These are phyloP conservation scores for Anisodus tanguticus DNA, from an alignment of 257 asterid genomes.

Conservation along the genomic window DNA sequence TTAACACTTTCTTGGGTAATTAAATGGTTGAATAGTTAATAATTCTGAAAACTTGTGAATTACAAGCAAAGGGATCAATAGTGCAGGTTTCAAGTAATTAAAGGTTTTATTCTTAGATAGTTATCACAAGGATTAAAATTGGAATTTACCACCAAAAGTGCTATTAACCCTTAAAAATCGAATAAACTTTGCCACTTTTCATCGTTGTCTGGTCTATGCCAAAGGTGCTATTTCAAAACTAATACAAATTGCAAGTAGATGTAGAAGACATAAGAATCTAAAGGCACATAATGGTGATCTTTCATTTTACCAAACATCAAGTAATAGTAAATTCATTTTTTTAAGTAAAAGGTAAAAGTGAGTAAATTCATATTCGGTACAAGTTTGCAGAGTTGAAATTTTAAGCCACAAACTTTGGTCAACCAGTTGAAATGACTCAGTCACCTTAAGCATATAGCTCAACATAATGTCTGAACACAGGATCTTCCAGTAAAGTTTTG, in stretches of 20 bases:
- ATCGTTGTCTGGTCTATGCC: background rate
- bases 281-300: background rate
- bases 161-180: background rate
- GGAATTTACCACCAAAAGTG: no score
- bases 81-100: no score
- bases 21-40: no score
- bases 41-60: no score
- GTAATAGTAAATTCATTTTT: background rate
- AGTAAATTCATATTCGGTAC: background rate
- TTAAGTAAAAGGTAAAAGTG: background rate
- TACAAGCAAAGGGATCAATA: no score
- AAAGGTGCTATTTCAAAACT: background rate
- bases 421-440: background rate
- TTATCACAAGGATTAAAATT: no score
- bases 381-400: background rate
- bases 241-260: background rate
- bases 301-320: background rate
- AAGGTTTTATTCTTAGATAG: no score
- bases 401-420: background rate
- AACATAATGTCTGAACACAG: slow-evolving; percentile 67
- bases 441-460: slow-evolving; percentile 89
- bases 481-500: slow-evolving; percentile 74
- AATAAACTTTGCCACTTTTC: background rate
- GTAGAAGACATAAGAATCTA: background rate
- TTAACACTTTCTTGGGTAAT: no score